Conservation (phyloP, 805 yeast genomes). For the Suhomyces sp. region DNA sequence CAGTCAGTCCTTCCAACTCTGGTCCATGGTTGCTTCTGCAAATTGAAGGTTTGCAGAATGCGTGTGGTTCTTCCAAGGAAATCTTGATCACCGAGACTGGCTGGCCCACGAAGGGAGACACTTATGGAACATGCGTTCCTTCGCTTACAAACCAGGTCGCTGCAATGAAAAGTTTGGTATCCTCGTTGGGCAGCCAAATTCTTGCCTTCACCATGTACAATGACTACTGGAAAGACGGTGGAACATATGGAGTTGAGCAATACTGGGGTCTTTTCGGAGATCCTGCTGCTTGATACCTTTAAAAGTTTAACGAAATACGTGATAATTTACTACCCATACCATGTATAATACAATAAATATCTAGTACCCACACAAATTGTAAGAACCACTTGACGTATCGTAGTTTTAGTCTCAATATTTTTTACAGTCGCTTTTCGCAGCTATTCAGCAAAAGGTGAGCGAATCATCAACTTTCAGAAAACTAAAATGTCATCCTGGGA, state of each 20-base stretch:
- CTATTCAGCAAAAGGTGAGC: neutral
- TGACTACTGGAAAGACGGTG: slow-evolving; percentile 61
- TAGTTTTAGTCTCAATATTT: too few species aligned
- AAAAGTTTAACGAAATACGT: neutral
- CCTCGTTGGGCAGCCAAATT: slow-evolving; percentile 45
- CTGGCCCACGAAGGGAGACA: slow-evolving; percentile 64
- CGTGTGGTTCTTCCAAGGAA: slow-evolving; percentile 47
- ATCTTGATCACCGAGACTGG: slow-evolving; percentile 64
- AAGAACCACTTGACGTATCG: too few species aligned
- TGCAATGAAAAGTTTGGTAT: slow-evolving; percentile 50
- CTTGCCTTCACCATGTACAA: slow-evolving; percentile 60
- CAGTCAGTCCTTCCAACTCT: slow-evolving; percentile 46
- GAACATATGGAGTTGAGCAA: slow-evolving; percentile 56
- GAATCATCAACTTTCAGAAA: neutral
- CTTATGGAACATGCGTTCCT: slow-evolving; percentile 56
- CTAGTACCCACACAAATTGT: neutral
- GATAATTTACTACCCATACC: neutral
- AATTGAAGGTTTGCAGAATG: slow-evolving; percentile 40
- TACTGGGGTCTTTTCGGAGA: slow-evolving; percentile 52
- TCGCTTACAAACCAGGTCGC: slow-evolving; percentile 48
- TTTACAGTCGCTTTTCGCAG: neutral
- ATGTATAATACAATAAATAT: neutral
- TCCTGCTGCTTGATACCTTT: slow-evolving; percentile 4
- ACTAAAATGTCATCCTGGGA: too few species aligned
- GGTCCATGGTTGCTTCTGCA: slow-evolving; percentile 53